phyloP scores from a whole-genome alignment of 2,329 filamentous ascomycete species.

The Cryphonectria radicalis region DNA sequence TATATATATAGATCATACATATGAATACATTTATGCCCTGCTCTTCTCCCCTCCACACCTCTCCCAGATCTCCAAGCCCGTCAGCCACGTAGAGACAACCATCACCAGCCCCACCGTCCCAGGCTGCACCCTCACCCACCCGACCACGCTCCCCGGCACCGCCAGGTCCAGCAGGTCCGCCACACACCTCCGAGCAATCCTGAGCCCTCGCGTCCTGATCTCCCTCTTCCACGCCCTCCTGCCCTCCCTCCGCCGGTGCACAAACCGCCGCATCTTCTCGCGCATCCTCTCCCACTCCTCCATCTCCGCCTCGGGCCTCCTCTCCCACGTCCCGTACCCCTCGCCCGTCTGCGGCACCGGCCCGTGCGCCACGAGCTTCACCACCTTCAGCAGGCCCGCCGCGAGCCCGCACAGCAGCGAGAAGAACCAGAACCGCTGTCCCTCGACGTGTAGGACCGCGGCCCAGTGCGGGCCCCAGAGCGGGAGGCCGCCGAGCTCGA shows the following conservation, averaged over 20 bases:
- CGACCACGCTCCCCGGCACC: slow-evolving; percentile 62
- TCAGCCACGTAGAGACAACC: slow-evolving; percentile 65
- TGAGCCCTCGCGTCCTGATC: slow-evolving; percentile 37
- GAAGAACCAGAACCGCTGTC: slow-evolving; percentile 73
- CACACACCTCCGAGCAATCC: slow-evolving; percentile 52
- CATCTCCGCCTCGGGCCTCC: slow-evolving; percentile 32
- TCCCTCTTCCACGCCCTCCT: slow-evolving; percentile 39
- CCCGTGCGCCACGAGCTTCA: slow-evolving; percentile 42
- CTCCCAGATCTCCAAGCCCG: slow-evolving; percentile 65
- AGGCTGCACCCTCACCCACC: slow-evolving; percentile 60
- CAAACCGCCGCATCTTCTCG: slow-evolving; percentile 41
- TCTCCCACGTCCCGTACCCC: slow-evolving; percentile 37
- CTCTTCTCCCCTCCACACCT: slow-evolving; percentile 41
- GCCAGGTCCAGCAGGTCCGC: slow-evolving; percentile 65
- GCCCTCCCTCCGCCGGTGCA: slow-evolving; percentile 41
- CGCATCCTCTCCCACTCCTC: slow-evolving; percentile 38
- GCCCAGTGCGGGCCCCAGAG: slow-evolving; percentile 57
- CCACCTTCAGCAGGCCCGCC: slow-evolving; percentile 47
- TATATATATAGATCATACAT: background rate
- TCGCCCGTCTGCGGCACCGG: slow-evolving; percentile 41
- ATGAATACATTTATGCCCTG: background rate
- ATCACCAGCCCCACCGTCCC: slow-evolving; percentile 62
- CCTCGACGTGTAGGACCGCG: slow-evolving; percentile 57
- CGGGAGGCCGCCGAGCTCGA: slow-evolving; percentile 48
- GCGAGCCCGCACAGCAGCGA: slow-evolving; percentile 58